Conservation (phyloP, 495 filamentous ascomycete species). For the Penicillium diatomitis region DNA sequence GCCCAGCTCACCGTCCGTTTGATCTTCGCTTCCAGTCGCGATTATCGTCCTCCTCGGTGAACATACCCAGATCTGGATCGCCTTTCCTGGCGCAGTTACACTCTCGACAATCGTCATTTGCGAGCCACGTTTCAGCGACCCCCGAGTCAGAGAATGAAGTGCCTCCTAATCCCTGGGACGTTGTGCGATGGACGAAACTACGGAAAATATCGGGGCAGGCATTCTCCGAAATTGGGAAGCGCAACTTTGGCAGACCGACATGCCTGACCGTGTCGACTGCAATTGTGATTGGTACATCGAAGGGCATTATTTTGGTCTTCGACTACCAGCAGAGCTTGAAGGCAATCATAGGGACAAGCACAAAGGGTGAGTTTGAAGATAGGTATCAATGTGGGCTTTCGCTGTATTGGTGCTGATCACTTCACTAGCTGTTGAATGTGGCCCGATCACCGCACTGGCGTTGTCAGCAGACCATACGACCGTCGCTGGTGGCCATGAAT, state of each 20-base stretch:
- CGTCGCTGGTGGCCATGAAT: constrained; percentile 80
- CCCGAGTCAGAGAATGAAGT: constrained; percentile 51
- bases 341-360: constrained; percentile 86
- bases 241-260: constrained; percentile 86
- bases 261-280: constrained; percentile 83
- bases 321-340: constrained; percentile 95
- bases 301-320: constrained; percentile 88
- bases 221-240: constrained; percentile 90
- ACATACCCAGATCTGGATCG: constrained; percentile 60
- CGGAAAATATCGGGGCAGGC: constrained; percentile 79
- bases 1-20: constrained; percentile 82
- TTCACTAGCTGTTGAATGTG: constrained; percentile 72
- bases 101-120: constrained; percentile 67
- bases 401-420: background rate
- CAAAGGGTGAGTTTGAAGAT: constrained; percentile 51
- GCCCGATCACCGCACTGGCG: constrained; percentile 76
- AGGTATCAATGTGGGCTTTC: no score
- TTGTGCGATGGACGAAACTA: constrained; percentile 90
- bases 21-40: constrained; percentile 90
- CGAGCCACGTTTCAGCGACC: constrained; percentile 45
- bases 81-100: constrained; percentile 69
- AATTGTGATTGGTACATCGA: constrained; percentile 87
- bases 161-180: constrained; percentile 78
- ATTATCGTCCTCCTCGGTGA: constrained; percentile 50
- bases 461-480: constrained; percentile 91